Evolutionary conservation across 2,329 filamentous ascomycete genomes (phyloP).

Genomic region (Fusarium lyarnte): DNA sequence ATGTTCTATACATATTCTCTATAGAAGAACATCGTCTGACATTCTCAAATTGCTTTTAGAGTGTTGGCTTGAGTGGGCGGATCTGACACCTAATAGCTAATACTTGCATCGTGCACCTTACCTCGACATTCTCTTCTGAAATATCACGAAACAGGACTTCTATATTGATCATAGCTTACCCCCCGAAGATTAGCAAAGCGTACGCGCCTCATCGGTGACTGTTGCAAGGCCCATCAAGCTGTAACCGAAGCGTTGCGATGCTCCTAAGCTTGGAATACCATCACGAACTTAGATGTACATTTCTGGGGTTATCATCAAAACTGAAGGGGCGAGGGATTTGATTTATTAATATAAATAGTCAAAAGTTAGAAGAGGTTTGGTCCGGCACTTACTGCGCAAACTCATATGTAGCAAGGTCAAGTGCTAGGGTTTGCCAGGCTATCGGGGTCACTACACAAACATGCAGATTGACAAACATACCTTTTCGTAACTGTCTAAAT

Average conservation of each 20-base stretch:
- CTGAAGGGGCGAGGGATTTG: too few species aligned
- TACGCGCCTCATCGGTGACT: not conserved
- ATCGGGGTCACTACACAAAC: not conserved
- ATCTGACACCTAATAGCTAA: too few species aligned
- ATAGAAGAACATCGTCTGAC: not conserved
- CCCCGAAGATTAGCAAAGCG: not conserved
- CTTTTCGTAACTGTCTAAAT: not conserved
- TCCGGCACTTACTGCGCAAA: rapidly evolving
- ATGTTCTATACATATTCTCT: not conserved
- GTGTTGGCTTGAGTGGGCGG: not conserved
- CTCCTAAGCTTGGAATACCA: not conserved
- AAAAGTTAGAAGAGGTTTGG: rapidly evolving
- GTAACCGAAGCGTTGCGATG: not conserved
- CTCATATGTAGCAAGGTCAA: not conserved
- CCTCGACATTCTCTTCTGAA: not conserved
- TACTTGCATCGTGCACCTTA: too few species aligned
- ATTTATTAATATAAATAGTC: too few species aligned
- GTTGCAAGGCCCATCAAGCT: not conserved
- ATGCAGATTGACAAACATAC: not conserved
- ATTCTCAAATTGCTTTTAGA: not conserved
- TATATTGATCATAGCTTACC: rapidly evolving
- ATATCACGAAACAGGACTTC: too few species aligned
- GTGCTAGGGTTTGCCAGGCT: not conserved
- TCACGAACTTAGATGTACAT: too few species aligned
- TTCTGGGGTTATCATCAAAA: rapidly evolving